Conservation (phyloP, 2,329 filamentous ascomycete species). For the Beauveria medogensis region DNA sequence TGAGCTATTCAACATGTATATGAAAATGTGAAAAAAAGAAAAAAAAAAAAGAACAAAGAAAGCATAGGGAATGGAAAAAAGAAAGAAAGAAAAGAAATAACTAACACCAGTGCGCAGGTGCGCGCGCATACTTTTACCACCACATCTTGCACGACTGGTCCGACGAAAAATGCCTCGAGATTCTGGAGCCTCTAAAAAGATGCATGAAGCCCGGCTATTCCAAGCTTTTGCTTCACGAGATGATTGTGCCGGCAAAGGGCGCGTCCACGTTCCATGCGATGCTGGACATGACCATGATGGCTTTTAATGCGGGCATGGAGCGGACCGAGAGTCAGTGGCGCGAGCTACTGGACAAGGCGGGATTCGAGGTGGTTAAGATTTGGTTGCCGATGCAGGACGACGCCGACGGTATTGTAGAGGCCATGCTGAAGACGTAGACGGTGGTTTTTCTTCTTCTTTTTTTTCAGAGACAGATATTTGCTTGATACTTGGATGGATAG, state of each 20-base stretch:
- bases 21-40: too few relatives aligned
- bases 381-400: not conserved
- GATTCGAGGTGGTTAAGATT: constrained; percentile 9
- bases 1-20: not conserved
- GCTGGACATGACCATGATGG: constrained; percentile 20
- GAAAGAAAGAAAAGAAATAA: too few relatives aligned
- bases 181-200: constrained; percentile 12
- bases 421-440: not conserved
- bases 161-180: constrained; percentile 15
- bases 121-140: constrained; percentile 20
- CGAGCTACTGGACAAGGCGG: constrained; percentile 15
- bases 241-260: constrained; percentile 16
- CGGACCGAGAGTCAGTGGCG: constrained; percentile 16
- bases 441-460: too few relatives aligned
- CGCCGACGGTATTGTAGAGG: constrained; percentile 5
- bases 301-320: constrained; percentile 15
- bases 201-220: constrained; percentile 22
- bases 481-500: too few relatives aligned
- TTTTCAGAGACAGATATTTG: too few relatives aligned
- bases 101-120: constrained; percentile 16
- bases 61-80: too few relatives aligned
- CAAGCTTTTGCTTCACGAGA: constrained; percentile 24
- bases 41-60: too few relatives aligned
- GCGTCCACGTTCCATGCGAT: constrained; percentile 12
- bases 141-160: constrained; percentile 21